Percentiles rank a stretch among this genome's conserved stretches.
Evolutionary conservation across 139 green algal species (phyloP).

Genomic region (Chlorella sp.): DNA sequence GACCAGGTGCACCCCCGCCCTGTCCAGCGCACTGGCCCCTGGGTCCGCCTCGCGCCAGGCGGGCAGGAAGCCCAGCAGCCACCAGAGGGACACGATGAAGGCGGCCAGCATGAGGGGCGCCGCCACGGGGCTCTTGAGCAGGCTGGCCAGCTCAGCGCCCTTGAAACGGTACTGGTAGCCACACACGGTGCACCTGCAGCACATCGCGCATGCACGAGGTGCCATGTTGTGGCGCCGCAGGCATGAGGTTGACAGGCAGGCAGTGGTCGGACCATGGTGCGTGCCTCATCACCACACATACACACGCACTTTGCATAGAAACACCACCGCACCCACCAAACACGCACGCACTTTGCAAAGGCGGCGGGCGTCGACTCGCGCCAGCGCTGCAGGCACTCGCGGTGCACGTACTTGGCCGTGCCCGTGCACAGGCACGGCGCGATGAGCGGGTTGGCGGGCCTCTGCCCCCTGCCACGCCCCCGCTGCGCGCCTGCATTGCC

Average conservation of each 20-base stretch:
- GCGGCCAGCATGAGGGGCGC: not conserved
- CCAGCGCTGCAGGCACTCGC: not conserved
- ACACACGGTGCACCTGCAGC: not conserved
- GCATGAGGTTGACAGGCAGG: not conserved
- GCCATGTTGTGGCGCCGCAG: too few species aligned
- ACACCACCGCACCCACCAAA: not conserved
- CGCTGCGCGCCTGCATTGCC: too few species aligned
- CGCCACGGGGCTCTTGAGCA: not conserved
- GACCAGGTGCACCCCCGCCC: not conserved
- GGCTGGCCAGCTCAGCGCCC: not conserved
- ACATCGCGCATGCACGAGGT: too few species aligned
- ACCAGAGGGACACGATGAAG: not conserved
- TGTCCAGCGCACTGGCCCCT: too few species aligned
- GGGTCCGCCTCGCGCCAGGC: not conserved
- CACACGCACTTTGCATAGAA: not conserved
- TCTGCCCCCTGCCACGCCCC: not conserved
- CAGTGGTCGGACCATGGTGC: not conserved
- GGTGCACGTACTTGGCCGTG: not conserved
- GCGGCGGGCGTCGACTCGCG: not conserved
- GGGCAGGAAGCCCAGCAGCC: constrained; percentile 1
- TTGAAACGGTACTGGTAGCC: not conserved
- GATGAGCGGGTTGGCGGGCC: not conserved
- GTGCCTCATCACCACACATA: not conserved
- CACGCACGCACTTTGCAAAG: not conserved
- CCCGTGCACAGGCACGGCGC: not conserved